Percentiles rank a stretch among this genome's conserved stretches.
Evolutionary conservation across 192 early-diverging fungal species (phyloP).

Genomic region (Physocladia obscura): DNA sequence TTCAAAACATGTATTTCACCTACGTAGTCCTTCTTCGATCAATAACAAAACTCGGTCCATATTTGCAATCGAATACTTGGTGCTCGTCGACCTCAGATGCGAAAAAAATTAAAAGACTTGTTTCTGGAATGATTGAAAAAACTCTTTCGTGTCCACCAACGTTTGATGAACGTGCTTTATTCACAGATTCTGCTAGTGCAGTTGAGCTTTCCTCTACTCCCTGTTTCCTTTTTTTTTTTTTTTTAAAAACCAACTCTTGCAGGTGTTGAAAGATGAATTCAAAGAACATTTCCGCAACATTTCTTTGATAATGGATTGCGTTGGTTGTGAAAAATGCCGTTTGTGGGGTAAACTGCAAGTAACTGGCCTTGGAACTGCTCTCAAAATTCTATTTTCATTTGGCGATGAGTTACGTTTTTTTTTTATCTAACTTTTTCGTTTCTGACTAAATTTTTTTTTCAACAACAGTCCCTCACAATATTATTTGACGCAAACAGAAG

Average conservation of each 20-base stretch:
- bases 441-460: background rate
- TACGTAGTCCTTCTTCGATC: constrained; percentile 85
- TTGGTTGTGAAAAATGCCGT: constrained; percentile 96
- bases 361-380: constrained; percentile 91
- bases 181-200: constrained; percentile 55
- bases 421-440: constrained; percentile 3
- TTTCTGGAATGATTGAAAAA: constrained; percentile 58
- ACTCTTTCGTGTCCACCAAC: constrained; percentile 69
- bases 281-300: constrained; percentile 93
- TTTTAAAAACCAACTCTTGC: background rate
- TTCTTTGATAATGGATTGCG: constrained; percentile 98
- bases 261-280: constrained; percentile 82
- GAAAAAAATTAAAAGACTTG: constrained; percentile 15
- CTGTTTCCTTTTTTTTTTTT: constrained; percentile 4
- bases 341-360: constrained; percentile 97
- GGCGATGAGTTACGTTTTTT: constrained; percentile 59
- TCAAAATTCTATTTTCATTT: constrained; percentile 94
- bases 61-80: constrained; percentile 73
- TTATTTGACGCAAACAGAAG: constrained; percentile 71
- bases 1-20: constrained; percentile 95
- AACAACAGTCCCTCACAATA: constrained; percentile 54
- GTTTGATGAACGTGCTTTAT: constrained; percentile 90
- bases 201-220: too few species aligned
- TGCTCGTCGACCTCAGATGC: constrained; percentile 1
- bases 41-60: constrained; percentile 76